Evolutionary conservation across 441 rosid genomes (phyloP).

Genomic region (Populus hybrid): DNA sequence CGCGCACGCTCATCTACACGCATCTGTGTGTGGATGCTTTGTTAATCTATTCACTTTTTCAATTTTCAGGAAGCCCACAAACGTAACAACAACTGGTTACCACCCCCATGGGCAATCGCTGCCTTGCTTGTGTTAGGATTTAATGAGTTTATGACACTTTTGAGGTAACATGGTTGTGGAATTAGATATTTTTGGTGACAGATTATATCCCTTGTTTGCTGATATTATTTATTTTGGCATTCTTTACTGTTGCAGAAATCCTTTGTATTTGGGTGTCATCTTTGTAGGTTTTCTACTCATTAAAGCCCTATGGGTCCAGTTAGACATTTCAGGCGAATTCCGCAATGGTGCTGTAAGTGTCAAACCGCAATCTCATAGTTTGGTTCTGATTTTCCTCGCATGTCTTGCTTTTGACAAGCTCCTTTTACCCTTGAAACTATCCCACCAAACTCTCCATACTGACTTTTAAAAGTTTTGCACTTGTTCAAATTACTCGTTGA

Average conservation of each 20-base stretch:
- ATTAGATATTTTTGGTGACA: conserved; percentile 5
- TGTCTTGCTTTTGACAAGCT: neutral
- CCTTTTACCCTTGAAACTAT: neutral
- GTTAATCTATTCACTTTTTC: conserved; percentile 7
- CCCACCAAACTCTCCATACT: neutral
- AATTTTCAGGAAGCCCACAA: conserved; percentile 86
- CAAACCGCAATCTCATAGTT: neutral
- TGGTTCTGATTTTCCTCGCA: neutral
- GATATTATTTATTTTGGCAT: conserved; percentile 8
- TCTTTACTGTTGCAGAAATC: conserved; percentile 64
- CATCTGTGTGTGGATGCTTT: neutral
- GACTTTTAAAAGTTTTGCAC: neutral
- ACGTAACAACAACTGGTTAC: conserved; percentile 96
- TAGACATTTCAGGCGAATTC: conserved; percentile 76
- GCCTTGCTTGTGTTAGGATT: conserved; percentile 85
- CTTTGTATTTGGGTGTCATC: conserved; percentile 64
- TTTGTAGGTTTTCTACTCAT: conserved; percentile 70
- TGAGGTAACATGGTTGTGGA: conserved; percentile 46
- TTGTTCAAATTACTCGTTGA: neutral
- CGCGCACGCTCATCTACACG: neutral
- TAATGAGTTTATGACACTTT: conserved; percentile 93
- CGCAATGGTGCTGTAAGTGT: conserved; percentile 76
- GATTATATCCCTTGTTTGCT: conserved; percentile 3
- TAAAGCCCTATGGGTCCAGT: conserved; percentile 94
- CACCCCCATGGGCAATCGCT: conserved; percentile 99